phyloP scores from a whole-genome alignment of 2,329 filamentous ascomycete species.

The Apiospora rasikravindrae region DNA sequence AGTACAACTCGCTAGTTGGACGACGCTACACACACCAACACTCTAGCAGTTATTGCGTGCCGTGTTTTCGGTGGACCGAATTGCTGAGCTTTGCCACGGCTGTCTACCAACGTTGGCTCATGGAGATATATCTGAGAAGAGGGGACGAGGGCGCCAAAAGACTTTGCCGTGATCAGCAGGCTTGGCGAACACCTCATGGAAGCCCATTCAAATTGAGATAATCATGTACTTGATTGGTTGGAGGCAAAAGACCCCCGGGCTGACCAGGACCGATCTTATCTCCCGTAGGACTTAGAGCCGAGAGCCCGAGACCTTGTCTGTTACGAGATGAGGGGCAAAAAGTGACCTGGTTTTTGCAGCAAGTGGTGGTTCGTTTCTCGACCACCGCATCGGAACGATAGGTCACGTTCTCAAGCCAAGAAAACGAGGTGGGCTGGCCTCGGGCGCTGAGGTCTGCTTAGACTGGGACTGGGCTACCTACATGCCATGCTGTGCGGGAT shows the following conservation, averaged over 20 bases:
- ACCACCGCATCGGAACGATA: conserved; percentile 5
- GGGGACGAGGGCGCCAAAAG: background rate
- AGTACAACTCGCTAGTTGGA: background rate
- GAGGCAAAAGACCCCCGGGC: background rate
- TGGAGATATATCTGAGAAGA: background rate
- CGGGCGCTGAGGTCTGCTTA: background rate
- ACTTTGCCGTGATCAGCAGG: background rate
- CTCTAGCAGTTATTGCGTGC: background rate
- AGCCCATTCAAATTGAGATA: background rate
- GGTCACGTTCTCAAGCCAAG: background rate
- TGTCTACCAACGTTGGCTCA: background rate
- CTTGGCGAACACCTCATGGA: conserved; percentile 4
- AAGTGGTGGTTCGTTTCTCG: conserved; percentile 12
- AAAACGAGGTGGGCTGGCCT: background rate
- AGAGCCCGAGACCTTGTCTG: conserved; percentile 8
- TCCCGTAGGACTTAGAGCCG: conserved; percentile 18
- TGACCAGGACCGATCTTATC: conserved; percentile 14
- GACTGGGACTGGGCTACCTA: background rate
- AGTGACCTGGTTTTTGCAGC: conserved; percentile 10
- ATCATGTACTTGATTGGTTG: background rate
- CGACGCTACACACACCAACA: background rate
- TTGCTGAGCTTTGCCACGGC: background rate
- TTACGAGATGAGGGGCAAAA: conserved; percentile 14
- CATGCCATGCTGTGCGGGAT: background rate
- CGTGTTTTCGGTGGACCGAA: background rate